Base-by-base conservation (phyloP, 2,329 filamentous ascomycete species). In the Penicillium sp. region DNA sequence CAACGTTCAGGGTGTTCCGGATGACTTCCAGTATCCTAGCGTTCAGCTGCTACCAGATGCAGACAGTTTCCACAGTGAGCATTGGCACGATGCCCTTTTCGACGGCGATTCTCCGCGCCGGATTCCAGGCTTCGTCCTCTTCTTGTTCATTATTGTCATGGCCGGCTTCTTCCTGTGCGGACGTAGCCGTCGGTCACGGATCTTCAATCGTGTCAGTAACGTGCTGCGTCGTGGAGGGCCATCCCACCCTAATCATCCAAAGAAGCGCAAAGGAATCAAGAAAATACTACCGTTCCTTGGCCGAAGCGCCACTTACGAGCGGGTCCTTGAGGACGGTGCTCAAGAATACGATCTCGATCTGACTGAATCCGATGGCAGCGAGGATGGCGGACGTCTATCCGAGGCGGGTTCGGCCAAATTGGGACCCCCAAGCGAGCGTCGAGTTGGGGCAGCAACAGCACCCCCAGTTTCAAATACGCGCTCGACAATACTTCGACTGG, bases 1-100 rank as follows among this genome's bases (percentile, higher is more conserved):
- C 71, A 99, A 99, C 63, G 75, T 79, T n/a, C 75, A 75, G 33
- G 77, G 76, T 7, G 77, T 86, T 3, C 86, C 89, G 0, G 64
- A 76, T 3, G 89, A 96, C 65, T 99, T 96, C 67, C 89, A 95
- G 68, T 84, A 84, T 61, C 89, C 91, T 52, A 59, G 71, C 58
- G 62, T 70, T 46, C 55, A 69, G 57, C 55, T 68, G 53, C 64
- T 64, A 49, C 69, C 65, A 14, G 63, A 59, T 43, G 57, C 65
- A 1, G 64, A 65, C 36, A 58, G 55, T 4, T 58, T 64, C 42
- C 58, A 68, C 49, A 58, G 57, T 38, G 79, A 83, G 44, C 78
- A 81, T 42, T 83, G 81, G 76, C 79, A 82, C 56, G 78, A 81
- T 58, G 71, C 73, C 27, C 73, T 95, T 5, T 81, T 92, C 42